Conservation (phyloP, 495 filamentous ascomycete genomes). For the Aspergillus homomorphus region DNA sequence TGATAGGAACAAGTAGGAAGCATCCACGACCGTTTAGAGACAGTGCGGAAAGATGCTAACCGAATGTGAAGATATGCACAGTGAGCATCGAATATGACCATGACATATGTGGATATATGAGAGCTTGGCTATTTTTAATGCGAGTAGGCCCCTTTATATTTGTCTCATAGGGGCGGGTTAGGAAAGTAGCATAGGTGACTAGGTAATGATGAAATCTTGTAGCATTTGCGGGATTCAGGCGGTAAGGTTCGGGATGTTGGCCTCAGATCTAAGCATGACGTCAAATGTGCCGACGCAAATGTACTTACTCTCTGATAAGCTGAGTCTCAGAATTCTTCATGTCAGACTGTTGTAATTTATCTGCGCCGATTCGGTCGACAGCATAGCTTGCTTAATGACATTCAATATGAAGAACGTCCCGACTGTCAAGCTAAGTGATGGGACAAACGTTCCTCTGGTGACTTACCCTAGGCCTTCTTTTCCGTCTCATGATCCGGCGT, state of each 20-base stretch:
- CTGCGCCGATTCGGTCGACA: too few relatives aligned
- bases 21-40: conserved; percentile 16
- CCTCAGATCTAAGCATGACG: conserved; percentile 1
- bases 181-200: background rate
- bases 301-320: background rate
- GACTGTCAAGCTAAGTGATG: conserved; percentile 65
- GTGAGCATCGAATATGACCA: background rate
- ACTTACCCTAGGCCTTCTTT: conserved; percentile 18
- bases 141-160: too few relatives aligned
- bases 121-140: too few relatives aligned
- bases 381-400: background rate
- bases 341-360: too few relatives aligned
- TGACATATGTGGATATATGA: too few relatives aligned
- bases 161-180: too few relatives aligned
- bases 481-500: background rate
- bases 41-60: conserved; percentile 11
- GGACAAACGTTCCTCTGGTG: conserved; percentile 69
- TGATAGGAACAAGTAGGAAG: conserved; percentile 27
- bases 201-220: background rate
- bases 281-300: background rate
- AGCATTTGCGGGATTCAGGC: background rate
- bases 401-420: conserved; percentile 33
- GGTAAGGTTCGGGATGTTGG: background rate
- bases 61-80: background rate
- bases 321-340: too few relatives aligned